A percentile compares a stretch with the other conserved stretches of the same genome.
Conservation (phyloP, 495 filamentous ascomycete species). For the Xeromyces bisporus region DNA sequence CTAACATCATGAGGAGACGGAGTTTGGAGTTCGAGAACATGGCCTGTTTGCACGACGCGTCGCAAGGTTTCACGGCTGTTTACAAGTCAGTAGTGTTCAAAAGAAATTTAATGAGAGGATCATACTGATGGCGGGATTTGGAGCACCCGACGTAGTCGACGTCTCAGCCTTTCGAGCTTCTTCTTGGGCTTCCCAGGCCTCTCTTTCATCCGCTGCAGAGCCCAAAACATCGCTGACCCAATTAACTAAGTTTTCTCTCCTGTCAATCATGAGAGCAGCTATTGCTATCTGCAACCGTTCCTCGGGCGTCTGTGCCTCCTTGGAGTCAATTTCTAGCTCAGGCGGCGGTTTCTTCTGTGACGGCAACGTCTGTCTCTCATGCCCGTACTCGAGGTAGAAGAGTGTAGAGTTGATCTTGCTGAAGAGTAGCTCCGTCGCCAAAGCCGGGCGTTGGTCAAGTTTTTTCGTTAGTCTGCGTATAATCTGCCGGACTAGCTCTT, state of each 20-base stretch:
- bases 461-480: conserved; percentile 61
- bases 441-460: conserved; percentile 62
- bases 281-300: conserved; percentile 66
- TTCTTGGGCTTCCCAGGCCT: conserved; percentile 60
- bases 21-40: conserved; percentile 85
- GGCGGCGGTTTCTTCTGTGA: conserved; percentile 41
- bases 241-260: conserved; percentile 51
- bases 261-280: conserved; percentile 57
- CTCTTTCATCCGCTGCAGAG: conserved; percentile 53
- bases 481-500: conserved; percentile 70
- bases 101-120: conserved; percentile 1
- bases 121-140: conserved; percentile 28
- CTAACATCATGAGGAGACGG: conserved; percentile 64
- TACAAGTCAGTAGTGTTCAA: conserved; percentile 9
- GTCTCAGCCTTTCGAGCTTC: conserved; percentile 34
- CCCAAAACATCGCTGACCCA: conserved; percentile 64
- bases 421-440: conserved; percentile 82
- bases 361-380: conserved; percentile 58
- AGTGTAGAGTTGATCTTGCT: conserved; percentile 74
- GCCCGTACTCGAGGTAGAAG: conserved; percentile 78
- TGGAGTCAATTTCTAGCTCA: conserved; percentile 59
- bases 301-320: conserved; percentile 40
- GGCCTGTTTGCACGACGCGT: conserved; percentile 48
- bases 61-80: conserved; percentile 46
- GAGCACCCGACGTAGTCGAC: conserved; percentile 18